Conservation (phyloP, 1,284 basidiomycete species). For the Ustilago loliicola region DNA sequence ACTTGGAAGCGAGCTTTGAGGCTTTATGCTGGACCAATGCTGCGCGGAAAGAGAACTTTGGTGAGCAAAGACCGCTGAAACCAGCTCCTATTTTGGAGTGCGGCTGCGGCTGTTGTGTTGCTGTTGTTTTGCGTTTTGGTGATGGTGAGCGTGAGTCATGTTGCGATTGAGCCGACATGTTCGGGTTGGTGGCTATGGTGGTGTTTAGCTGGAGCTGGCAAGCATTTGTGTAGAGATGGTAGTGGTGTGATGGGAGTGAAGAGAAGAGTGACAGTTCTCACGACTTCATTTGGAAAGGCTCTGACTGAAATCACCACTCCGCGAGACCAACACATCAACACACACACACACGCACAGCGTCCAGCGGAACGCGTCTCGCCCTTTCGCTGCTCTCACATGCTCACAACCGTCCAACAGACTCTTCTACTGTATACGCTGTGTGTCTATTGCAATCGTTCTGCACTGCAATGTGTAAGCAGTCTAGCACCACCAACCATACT, state of each 20-base stretch:
- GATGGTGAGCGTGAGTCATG: conserved; percentile 10
- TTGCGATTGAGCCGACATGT: conserved; percentile 27
- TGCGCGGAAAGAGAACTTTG: conserved; percentile 50
- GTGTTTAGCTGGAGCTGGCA: background rate
- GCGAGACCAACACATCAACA: conserved; percentile 40
- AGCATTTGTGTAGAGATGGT: conserved; percentile 7
- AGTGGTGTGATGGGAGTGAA: conserved; percentile 26
- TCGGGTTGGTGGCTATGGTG: too few species aligned
- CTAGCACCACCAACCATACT: conserved; percentile 53
- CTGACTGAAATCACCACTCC: conserved; percentile 1
- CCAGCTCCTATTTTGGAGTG: conserved; percentile 6
- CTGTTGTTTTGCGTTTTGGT: conserved; percentile 26
- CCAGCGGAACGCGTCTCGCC: conserved; percentile 1
- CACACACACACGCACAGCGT: conserved; percentile 9
- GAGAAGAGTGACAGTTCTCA: background rate
- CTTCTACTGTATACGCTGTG: too few species aligned
- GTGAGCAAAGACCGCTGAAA: conserved; percentile 24
- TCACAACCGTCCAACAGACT: too few species aligned
- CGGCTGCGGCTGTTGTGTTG: conserved; percentile 11
- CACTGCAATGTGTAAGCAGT: too few species aligned
- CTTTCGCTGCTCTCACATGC: background rate
- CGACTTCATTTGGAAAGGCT: conserved; percentile 3
- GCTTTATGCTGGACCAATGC: conserved; percentile 36
- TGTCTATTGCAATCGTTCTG: background rate
- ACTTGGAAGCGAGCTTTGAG: conserved; percentile 21